Evolutionary conservation across 2,329 filamentous ascomycete species (phyloP).

Genomic region (Fusarium longipes): DNA sequence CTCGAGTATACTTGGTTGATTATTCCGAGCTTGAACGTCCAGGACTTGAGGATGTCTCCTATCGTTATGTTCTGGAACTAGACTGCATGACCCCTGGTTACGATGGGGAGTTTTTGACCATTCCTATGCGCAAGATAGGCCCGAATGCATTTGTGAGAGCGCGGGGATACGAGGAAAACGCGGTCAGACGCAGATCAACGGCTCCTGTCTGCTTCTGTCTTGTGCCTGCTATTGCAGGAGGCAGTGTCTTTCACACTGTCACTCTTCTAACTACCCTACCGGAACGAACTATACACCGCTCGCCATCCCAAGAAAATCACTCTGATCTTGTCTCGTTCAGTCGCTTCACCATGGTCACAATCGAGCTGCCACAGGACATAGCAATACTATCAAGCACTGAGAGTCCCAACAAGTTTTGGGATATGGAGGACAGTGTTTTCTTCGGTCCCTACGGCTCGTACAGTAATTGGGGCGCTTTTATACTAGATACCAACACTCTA

Average conservation of each 20-base stretch:
- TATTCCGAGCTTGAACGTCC: background rate
- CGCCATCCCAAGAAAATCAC: background rate
- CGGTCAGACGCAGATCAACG: rapidly evolving
- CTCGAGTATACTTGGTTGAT: background rate
- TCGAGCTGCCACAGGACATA: background rate
- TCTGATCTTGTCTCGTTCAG: background rate
- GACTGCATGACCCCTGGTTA: background rate
- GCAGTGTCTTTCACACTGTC: background rate
- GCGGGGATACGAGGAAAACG: background rate
- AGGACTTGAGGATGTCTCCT: background rate
- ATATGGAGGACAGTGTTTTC: background rate
- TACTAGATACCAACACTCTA: background rate
- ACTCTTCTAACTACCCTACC: background rate
- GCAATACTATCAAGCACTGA: background rate
- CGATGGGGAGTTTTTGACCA: background rate
- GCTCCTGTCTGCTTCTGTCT: background rate
- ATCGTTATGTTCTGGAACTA: background rate
- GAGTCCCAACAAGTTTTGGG: background rate
- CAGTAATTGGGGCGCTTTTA: background rate
- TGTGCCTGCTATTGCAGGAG: background rate
- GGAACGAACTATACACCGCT: rapidly evolving
- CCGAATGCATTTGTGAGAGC: background rate
- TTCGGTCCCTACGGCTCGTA: background rate
- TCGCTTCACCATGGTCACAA: background rate
- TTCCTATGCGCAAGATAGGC: background rate